Conservation (phyloP, 768 basidiomycete genomes). For the Leccinum pellstonianum region DNA sequence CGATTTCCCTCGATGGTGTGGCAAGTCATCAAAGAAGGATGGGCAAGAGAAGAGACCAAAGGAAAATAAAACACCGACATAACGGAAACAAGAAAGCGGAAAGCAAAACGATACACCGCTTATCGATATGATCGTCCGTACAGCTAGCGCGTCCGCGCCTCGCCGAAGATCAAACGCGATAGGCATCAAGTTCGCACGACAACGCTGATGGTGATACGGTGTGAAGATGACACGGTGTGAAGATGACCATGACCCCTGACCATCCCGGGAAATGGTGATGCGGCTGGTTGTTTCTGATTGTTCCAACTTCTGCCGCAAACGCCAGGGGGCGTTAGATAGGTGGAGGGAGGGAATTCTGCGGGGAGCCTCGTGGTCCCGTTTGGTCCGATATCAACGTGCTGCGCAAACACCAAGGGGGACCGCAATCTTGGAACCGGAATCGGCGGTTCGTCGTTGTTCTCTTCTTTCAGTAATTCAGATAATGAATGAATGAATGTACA, state of each 20-base stretch:
- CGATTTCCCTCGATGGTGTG: not conserved
- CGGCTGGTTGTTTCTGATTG: not conserved
- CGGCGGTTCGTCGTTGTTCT: not conserved
- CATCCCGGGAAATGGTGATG: not conserved
- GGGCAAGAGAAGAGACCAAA: not conserved
- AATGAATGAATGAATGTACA: not conserved
- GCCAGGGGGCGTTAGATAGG: not conserved
- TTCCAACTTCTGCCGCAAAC: not conserved
- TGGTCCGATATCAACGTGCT: slow-evolving; percentile 4
- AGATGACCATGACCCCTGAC: not conserved
- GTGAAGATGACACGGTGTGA: not conserved
- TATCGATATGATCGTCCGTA: slow-evolving; percentile 18
- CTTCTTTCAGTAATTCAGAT: not conserved
- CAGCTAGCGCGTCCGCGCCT: not conserved
- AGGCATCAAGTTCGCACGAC: slow-evolving; percentile 14
- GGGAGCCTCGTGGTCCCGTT: slow-evolving; percentile 18
- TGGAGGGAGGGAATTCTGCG: not conserved
- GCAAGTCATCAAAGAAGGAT: not conserved
- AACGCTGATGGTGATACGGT: not conserved
- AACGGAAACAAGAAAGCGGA: not conserved
- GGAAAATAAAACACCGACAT: not conserved
- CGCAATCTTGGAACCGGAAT: not conserved
- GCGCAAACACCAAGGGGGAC: slow-evolving; percentile 3
- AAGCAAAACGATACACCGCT: not conserved
- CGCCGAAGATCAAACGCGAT: slow-evolving; percentile 28